phyloP scores from a whole-genome alignment of 345 rosid genomes.

The Balakata baccata region DNA sequence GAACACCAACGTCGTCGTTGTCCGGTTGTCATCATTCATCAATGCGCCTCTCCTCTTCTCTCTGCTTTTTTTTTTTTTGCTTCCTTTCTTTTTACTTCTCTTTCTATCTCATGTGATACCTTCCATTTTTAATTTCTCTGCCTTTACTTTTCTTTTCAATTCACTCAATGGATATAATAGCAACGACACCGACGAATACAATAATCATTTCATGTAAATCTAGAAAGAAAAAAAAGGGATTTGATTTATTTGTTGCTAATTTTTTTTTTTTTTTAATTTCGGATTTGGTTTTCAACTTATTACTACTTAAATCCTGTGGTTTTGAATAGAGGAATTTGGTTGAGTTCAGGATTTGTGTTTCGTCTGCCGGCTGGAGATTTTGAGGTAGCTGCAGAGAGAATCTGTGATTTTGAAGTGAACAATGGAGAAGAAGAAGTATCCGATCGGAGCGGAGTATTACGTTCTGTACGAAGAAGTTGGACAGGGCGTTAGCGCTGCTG shows the following conservation, averaged over 20 bases:
- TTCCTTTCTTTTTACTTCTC: neutral
- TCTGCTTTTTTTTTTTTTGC: conserved; percentile 22
- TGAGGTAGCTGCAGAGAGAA: neutral
- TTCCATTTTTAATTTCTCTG: neutral
- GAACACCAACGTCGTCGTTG: conserved; percentile 29
- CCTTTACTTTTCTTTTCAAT: neutral
- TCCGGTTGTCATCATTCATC: too few relatives aligned
- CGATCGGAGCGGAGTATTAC: conserved; percentile 77
- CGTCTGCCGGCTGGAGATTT: neutral
- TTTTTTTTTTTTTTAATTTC: neutral
- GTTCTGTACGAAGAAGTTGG: conserved; percentile 74
- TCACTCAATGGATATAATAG: neutral
- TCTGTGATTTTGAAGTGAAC: conserved; percentile 4
- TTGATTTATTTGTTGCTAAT: neutral
- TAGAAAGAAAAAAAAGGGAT: neutral
- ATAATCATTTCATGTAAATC: neutral
- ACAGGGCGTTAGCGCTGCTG: conserved; percentile 87
- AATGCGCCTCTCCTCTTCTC: conserved; percentile 16
- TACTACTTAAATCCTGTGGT: neutral
- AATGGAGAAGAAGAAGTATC: conserved; percentile 90
- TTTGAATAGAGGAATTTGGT: neutral
- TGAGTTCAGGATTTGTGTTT: conserved; percentile 1
- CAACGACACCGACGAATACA: neutral
- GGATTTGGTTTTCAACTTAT: neutral
- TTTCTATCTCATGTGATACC: conserved; percentile 11